These are phyloP conservation scores for Candida pseudocylindracea DNA, from an alignment of 1,139 yeast genomes.

Conservation along the genomic window DNA sequence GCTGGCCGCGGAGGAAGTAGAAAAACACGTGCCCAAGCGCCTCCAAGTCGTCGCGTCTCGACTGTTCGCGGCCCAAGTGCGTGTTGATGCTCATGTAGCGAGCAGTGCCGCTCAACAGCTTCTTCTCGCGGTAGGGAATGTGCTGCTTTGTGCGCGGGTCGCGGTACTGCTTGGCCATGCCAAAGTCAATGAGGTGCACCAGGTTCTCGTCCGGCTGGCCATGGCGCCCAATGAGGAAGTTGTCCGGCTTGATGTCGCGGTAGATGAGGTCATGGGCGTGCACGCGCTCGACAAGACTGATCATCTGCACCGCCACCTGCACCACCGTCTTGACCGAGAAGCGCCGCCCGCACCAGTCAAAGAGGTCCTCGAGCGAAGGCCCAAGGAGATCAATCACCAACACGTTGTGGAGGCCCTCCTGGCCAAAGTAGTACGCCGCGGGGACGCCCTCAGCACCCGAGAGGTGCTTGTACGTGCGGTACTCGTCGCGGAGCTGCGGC, in stretches of 20 bases:
- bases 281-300: conserved; percentile 62
- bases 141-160: conserved; percentile 37
- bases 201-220: conserved; percentile 16
- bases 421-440: conserved; percentile 89
- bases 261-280: conserved; percentile 82
- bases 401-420: conserved; percentile 89
- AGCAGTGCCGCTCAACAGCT: conserved; percentile 43
- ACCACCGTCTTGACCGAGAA: conserved; percentile 78
- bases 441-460: conserved; percentile 76
- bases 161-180: conserved; percentile 48
- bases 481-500: conserved; percentile 91
- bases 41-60: conserved; percentile 27
- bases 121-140: conserved; percentile 39
- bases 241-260: conserved; percentile 92
- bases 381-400: conserved; percentile 85
- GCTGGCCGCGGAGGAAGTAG: conserved; percentile 43
- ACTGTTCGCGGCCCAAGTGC: conserved; percentile 42
- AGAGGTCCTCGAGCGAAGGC: conserved; percentile 86
- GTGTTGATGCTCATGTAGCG: conserved; percentile 46
- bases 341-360: conserved; percentile 94
- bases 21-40: conserved; percentile 43
- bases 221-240: conserved; percentile 66
- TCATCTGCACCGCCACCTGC: conserved; percentile 84
- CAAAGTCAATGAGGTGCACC: conserved; percentile 10
- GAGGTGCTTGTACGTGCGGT: conserved; percentile 73